Evolutionary conservation across 495 filamentous ascomycete species (phyloP).

Genomic region (Penicillium taxi): DNA sequence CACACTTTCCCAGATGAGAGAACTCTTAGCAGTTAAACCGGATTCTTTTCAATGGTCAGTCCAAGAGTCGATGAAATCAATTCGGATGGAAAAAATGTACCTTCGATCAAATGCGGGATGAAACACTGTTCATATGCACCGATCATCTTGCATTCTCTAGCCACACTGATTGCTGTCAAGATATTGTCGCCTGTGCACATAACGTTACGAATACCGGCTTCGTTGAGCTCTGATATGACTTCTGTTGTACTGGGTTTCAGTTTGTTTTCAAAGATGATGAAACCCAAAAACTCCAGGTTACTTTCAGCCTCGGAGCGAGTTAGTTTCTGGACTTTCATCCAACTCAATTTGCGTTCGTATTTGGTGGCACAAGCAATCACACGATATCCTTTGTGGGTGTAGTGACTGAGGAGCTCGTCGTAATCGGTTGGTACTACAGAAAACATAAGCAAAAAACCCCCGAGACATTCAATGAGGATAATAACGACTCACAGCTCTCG

Average conservation of each 20-base stretch:
- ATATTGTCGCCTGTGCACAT: constrained; percentile 99
- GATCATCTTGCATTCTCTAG: constrained; percentile 82
- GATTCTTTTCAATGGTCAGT: constrained; percentile 39
- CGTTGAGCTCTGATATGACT: constrained; percentile 73
- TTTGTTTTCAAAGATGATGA: constrained; percentile 99
- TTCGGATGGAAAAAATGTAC: constrained; percentile 34
- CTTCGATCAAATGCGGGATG: constrained; percentile 78
- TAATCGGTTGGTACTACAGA: constrained; percentile 75
- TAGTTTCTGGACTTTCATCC: constrained; percentile 93
- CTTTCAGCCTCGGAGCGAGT: constrained; percentile 75
- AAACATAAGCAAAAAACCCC: constrained; percentile 5
- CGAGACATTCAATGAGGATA: not conserved
- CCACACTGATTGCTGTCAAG: constrained; percentile 92
- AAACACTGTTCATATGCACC: constrained; percentile 78
- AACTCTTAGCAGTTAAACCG: constrained; percentile 57
- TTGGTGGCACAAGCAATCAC: constrained; percentile 97
- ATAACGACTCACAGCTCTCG: constrained; percentile 57
- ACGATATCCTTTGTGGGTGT: constrained; percentile 90
- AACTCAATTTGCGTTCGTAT: constrained; percentile 75
- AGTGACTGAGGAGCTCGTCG: constrained; percentile 76
- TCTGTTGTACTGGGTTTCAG: constrained; percentile 73
- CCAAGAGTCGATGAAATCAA: not conserved
- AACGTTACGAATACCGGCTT: constrained; percentile 78
- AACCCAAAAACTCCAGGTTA: constrained; percentile 78
- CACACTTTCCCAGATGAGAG: constrained; percentile 82